Evolutionary conservation across 176 grass and related monocot genomes (phyloP).

Genomic region (Stipa capillata): DNA sequence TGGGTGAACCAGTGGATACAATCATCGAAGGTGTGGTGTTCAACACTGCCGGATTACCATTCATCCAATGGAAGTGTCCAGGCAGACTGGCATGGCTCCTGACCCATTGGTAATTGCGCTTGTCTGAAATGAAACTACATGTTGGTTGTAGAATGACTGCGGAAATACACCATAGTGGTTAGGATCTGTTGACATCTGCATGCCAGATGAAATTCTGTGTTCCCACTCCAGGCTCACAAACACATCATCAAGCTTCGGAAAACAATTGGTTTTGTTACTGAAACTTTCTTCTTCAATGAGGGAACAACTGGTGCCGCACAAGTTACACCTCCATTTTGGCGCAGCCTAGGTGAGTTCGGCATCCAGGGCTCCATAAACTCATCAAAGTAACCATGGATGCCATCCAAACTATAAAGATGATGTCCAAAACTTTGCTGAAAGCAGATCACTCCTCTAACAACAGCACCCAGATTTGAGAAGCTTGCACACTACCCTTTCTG

Average conservation of each 20-base stretch:
- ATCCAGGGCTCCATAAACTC: constrained; percentile 28
- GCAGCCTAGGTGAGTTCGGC: not conserved
- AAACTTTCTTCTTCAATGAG: constrained; percentile 29
- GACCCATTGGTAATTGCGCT: constrained; percentile 33
- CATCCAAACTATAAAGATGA: constrained; percentile 19
- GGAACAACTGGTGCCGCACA: constrained; percentile 21
- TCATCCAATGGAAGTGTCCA: constrained; percentile 47
- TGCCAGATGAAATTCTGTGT: constrained; percentile 13
- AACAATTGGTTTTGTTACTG: constrained; percentile 19
- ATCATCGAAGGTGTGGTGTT: constrained; percentile 56
- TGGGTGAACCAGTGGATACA: constrained; percentile 50
- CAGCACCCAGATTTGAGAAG: constrained; percentile 9
- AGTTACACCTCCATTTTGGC: constrained; percentile 16
- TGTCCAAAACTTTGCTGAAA: constrained; percentile 10
- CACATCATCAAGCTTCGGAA: constrained; percentile 19
- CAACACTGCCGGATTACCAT: constrained; percentile 28
- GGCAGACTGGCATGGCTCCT: constrained; percentile 38
- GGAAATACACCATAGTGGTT: constrained; percentile 66
- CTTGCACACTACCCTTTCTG: constrained; percentile 11
- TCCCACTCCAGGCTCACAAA: constrained; percentile 16
- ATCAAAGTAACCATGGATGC: constrained; percentile 20
- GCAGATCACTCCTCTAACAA: not conserved
- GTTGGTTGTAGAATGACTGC: constrained; percentile 64
- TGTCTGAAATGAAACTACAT: constrained; percentile 88
- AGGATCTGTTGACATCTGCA: constrained; percentile 77